Percentiles rank a stretch among this genome's conserved stretches.
phyloP scores from a whole-genome alignment of 2,329 filamentous ascomycete species.

The Aspergillus intermedius region DNA sequence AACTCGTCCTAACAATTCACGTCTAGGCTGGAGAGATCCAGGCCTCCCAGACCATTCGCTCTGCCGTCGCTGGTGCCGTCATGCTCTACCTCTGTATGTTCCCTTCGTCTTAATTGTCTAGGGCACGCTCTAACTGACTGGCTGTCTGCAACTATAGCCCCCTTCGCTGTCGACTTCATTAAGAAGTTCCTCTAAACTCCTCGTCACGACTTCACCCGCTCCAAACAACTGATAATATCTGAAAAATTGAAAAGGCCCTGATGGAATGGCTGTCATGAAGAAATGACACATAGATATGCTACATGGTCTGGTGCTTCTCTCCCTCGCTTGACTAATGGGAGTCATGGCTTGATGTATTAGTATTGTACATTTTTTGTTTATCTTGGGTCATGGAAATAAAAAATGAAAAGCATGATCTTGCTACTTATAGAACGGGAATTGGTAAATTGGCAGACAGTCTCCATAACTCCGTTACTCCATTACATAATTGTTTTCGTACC shows the following conservation, averaged over 20 bases:
- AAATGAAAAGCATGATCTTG: constrained; percentile 2
- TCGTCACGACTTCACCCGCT: background rate
- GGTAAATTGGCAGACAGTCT: constrained; percentile 6
- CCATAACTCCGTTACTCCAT: constrained; percentile 1
- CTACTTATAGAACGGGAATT: constrained; percentile 1
- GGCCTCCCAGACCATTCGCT: constrained; percentile 49
- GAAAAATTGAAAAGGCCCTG: background rate
- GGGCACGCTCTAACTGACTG: background rate
- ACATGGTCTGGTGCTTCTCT: background rate
- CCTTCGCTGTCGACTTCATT: constrained; percentile 45
- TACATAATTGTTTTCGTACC: background rate
- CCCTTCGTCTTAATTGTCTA: background rate
- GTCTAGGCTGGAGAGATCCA: constrained; percentile 46
- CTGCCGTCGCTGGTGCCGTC: constrained; percentile 48
- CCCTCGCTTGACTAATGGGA: background rate
- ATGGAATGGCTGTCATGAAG: background rate
- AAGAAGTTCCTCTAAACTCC: constrained; percentile 39
- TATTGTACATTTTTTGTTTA: constrained; percentile 24
- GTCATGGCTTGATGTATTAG: constrained; percentile 28
- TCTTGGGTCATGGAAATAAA: constrained; percentile 16
- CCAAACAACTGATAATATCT: too few relatives aligned
- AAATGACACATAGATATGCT: background rate
- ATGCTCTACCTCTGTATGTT: constrained; percentile 57
- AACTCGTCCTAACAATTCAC: background rate
- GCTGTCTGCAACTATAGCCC: constrained; percentile 26